Evolutionary conservation across 441 rosid species (phyloP), one percentile per base, ranked within the genome.

Genomic region (Aquilaria agallochum): DNA sequence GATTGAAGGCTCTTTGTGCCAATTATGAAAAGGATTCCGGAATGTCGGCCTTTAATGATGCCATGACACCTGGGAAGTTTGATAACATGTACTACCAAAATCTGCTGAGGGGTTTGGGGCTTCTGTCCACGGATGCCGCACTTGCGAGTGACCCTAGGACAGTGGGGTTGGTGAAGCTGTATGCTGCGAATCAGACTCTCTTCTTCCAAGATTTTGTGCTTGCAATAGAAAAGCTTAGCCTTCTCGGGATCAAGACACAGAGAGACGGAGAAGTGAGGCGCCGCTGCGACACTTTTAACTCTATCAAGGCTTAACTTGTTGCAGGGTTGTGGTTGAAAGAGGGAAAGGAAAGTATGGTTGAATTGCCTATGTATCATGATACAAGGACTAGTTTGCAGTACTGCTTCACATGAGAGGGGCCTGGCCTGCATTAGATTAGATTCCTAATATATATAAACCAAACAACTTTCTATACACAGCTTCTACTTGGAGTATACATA

Each of bases 11-110:
- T 9, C 55, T 81, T 2, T 86, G 89, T 63, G 61, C 56, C 4
- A 78, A 81, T 65, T 78, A 80, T 60, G 69, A 73, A 5, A 62
- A 58, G 32, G 68, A 72, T 34, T 62, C 65, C 20, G 72, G 75
- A 3, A 80, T 83, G 78, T 72, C 92, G 0, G 89, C 87, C 13
- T 86, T 81, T 67, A 81, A 83, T 58, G 92, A 86, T 60, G 81
- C 74, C 27, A 72, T 80, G 83, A 83, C 89, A 4, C 88, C 92
- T 0, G 73, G 71, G 4, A 86, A 83, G 62, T 86, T 86, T 54
- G 92, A 86, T 56, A 86, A 83, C 77, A 76, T 80, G 83, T 86
- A 78, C 65, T 86, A 68, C 80, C 58, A 66, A 74, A 83, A 83
- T 68, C 65, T 86, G 48, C 73, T 56, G 51, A 58, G 66, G 55